Evolutionary conservation across 495 filamentous ascomycete genomes (phyloP).

Genomic region (Xylaria acuta): DNA sequence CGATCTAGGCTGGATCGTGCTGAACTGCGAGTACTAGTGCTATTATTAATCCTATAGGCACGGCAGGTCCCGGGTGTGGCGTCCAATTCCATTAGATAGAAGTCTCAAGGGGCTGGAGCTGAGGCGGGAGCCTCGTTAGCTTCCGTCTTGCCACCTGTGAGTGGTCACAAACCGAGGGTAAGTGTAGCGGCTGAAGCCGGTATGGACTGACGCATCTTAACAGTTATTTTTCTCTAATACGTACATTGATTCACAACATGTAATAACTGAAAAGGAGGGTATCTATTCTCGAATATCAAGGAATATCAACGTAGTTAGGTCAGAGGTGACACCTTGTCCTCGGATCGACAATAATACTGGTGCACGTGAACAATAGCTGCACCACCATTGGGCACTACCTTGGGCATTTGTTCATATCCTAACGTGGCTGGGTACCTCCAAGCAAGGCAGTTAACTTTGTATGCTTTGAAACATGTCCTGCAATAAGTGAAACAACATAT

Average conservation of each 20-base stretch:
- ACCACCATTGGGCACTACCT: neutral
- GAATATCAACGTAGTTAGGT: neutral
- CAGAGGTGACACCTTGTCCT: neutral
- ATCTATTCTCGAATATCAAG: neutral
- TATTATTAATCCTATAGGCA: neutral
- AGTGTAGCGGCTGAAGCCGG: neutral
- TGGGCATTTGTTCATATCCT: neutral
- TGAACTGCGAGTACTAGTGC: neutral
- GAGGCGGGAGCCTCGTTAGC: constrained; percentile 12
- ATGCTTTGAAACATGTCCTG: neutral
- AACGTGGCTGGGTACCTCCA: neutral
- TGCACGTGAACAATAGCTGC: neutral
- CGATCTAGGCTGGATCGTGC: neutral
- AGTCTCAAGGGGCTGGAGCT: neutral
- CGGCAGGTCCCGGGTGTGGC: constrained; percentile 4
- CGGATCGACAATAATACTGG: neutral
- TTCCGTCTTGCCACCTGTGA: constrained; percentile 3
- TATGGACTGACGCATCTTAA: neutral
- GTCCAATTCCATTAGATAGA: neutral
- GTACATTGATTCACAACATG: neutral
- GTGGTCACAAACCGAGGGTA: neutral
- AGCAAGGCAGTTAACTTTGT: neutral
- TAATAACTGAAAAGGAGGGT: neutral
- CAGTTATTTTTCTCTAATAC: neutral
- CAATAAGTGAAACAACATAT: neutral